Evolutionary conservation across 495 filamentous ascomycete genomes (phyloP).

Genomic region (Penicillium salamii): DNA sequence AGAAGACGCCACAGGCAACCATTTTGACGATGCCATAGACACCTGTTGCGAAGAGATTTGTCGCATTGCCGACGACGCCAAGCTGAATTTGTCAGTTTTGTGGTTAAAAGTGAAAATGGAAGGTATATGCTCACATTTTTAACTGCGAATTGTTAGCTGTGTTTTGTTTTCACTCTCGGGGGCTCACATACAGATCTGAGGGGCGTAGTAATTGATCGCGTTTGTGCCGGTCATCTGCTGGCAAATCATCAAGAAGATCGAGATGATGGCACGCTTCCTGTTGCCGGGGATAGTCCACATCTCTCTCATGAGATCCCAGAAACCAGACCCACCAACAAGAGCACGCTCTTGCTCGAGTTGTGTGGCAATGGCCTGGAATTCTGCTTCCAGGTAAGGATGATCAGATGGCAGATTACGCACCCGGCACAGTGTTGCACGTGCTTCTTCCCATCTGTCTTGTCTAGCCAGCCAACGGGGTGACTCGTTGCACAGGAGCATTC

Average conservation of each 20-base stretch:
- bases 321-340: conserved; percentile 57
- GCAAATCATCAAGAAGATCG: conserved; percentile 63
- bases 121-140: conserved; percentile 19
- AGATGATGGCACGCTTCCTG: conserved; percentile 56
- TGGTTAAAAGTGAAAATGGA: not conserved
- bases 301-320: conserved; percentile 65
- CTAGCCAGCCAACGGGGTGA: conserved; percentile 70
- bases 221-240: conserved; percentile 70
- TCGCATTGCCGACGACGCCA: conserved; percentile 44
- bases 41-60: conserved; percentile 52
- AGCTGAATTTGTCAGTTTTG: conserved; percentile 19
- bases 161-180: not conserved
- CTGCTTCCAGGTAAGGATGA: conserved; percentile 64
- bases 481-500: conserved; percentile 62
- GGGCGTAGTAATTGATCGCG: conserved; percentile 70
- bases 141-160: conserved; percentile 9
- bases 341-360: conserved; percentile 69
- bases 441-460: conserved; percentile 67
- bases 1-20: conserved; percentile 57
- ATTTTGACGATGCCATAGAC: conserved; percentile 56
- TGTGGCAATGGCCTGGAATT: conserved; percentile 59
- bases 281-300: conserved; percentile 69
- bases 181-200: conserved; percentile 61
- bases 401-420: conserved; percentile 51
- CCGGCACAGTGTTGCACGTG: conserved; percentile 50